phyloP scores from a whole-genome alignment of 768 basidiomycete genomes.

The Boletus rubropictus region DNA sequence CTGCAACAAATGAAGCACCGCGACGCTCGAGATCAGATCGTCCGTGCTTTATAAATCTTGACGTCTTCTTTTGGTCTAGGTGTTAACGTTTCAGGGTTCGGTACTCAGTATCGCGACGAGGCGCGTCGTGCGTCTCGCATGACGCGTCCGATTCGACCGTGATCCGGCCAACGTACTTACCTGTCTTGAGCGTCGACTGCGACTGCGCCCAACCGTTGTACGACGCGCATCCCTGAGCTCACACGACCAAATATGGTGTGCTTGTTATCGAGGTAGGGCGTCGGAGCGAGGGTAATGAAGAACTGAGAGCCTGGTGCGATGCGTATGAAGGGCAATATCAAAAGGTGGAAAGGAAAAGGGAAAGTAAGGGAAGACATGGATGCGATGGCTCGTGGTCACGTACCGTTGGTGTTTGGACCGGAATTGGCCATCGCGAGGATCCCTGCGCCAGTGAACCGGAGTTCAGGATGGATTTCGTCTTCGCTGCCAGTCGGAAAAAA shows the following conservation, averaged over 20 bases:
- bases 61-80: slow-evolving; percentile 69
- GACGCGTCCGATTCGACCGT: not conserved
- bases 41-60: slow-evolving; percentile 77
- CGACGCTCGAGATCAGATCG: slow-evolving; percentile 5
- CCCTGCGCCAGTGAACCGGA: slow-evolving; percentile 93
- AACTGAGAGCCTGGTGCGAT: slow-evolving; percentile 79
- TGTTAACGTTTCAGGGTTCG: not conserved
- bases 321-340: not conserved
- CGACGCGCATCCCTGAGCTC: slow-evolving; percentile 83
- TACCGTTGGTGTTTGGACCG: slow-evolving; percentile 86
- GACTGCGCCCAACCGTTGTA: slow-evolving; percentile 88
- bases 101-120: not conserved
- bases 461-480: slow-evolving; percentile 86
- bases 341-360: no score
- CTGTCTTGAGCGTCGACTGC: slow-evolving; percentile 83
- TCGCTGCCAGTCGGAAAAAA: slow-evolving; percentile 41
- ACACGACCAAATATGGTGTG: slow-evolving; percentile 92
- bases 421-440: slow-evolving; percentile 98
- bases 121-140: no score
- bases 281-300: slow-evolving; percentile 81
- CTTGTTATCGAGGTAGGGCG: slow-evolving; percentile 78
- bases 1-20: not conserved
- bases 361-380: not conserved
- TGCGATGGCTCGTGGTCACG: slow-evolving; percentile 1
- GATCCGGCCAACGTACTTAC: slow-evolving; percentile 37